Evolutionary conservation across 768 basidiomycete species (phyloP), one percentile per base, ranked within the genome.

Genomic region (Naganishia antarctica): DNA sequence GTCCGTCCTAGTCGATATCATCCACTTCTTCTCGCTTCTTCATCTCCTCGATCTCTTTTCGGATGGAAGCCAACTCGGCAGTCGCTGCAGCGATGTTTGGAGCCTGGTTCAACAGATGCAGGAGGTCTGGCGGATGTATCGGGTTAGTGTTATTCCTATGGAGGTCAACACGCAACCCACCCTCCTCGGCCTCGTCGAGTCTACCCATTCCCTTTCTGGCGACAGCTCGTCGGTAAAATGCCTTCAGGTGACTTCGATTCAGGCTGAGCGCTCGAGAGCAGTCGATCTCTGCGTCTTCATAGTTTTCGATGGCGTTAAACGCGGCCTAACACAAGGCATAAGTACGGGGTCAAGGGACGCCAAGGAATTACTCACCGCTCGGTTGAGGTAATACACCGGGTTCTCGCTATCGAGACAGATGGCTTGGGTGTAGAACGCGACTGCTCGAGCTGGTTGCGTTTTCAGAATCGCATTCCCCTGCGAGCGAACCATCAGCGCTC

Each of bases 351-450:
- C n/a, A n/a, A 6, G 4, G 25, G 21, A 57, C 9, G 29, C n/a
- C 31, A 15, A 12, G 53, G 29, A 11, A 1, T 9, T 26, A 57
- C 65, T 34, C 43, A 77, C 73, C 25, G 76, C 76, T 23, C 76
- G 69, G 49, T 77, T 77, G 2, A 75, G 72, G 49, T 70, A 76
- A 60, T 74, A 77, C 40, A 77, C 73, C 4, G 76, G 75, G 61
- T 77, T 77, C 51, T 76, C 74, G 45, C 71, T 68, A 64, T 77
- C 76, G 47, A 77, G 68, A 12, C 74, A 77, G 31, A 77, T 74
- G 28, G 76, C 76, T 28, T 74, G 72, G 16, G 76, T 77, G 63
- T 77, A 77, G 59, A 70, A 70, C 34, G 69, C 70, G 5, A 77
- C 72, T 1, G 76, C 76, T 59, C 68, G 60, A 8, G 63, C 64